A percentile compares a stretch with the other conserved stretches of the same genome.
Conservation (phyloP, 208 protist genomes). For the Crithidia brevicula region DNA sequence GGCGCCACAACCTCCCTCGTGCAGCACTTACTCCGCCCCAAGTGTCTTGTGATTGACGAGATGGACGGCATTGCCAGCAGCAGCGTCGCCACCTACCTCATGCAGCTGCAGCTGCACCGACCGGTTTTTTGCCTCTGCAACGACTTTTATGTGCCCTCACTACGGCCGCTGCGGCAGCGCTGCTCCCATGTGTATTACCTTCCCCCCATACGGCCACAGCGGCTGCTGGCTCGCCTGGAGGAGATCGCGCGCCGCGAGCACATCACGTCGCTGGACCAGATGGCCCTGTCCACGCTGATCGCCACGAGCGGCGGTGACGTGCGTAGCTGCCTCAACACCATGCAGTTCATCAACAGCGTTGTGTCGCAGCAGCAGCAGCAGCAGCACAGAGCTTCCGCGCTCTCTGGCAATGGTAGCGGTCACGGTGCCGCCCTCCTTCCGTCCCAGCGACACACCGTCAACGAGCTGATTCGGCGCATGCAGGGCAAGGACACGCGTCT, state of each 20-base stretch:
- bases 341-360: slow-evolving; percentile 71
- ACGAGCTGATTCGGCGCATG: slow-evolving; percentile 56
- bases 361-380: slow-evolving; percentile 11
- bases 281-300: slow-evolving; percentile 65
- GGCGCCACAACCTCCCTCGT: slow-evolving; percentile 40
- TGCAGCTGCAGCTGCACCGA: slow-evolving; percentile 56
- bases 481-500: slow-evolving; percentile 65
- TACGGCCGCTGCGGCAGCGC: slow-evolving; percentile 66
- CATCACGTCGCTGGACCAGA: slow-evolving; percentile 35
- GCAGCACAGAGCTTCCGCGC: not conserved
- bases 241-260: slow-evolving; percentile 54
- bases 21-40: slow-evolving; percentile 65
- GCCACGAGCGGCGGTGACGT: slow-evolving; percentile 72
- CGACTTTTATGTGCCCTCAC: slow-evolving; percentile 79
- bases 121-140: slow-evolving; percentile 91
- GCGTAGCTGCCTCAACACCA: slow-evolving; percentile 87
- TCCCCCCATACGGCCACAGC: slow-evolving; percentile 71
- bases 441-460: slow-evolving; percentile 22
- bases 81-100: slow-evolving; percentile 64
- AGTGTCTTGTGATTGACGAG: slow-evolving; percentile 91
- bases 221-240: slow-evolving; percentile 63
- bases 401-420: not conserved
- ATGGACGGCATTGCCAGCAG: slow-evolving; percentile 86
- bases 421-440: not conserved
- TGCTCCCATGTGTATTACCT: slow-evolving; percentile 61